Evolutionary conservation across 768 basidiomycete genomes (phyloP).

Genomic region (Kwoniella sp.): DNA sequence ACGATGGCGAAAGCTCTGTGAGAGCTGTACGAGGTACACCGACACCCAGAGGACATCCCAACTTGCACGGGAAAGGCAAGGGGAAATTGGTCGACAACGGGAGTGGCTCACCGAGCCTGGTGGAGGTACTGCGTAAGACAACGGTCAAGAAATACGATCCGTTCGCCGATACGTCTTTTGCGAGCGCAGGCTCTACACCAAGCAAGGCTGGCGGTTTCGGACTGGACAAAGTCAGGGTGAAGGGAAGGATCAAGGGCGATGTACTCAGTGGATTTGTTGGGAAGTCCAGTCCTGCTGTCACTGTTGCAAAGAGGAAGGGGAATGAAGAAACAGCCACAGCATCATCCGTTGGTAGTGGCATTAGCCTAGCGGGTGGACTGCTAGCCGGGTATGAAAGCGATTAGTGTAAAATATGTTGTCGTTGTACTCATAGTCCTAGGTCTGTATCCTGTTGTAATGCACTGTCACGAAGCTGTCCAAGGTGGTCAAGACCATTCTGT

Average conservation of each 20-base stretch:
- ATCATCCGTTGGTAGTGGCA: background rate
- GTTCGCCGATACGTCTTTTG: conserved; percentile 30
- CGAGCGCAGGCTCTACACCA: conserved; percentile 5
- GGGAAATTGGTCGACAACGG: conserved; percentile 6
- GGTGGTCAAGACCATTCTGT: background rate
- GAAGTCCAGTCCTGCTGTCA: conserved; percentile 1
- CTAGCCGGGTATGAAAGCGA: conserved; percentile 52
- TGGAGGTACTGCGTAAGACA: conserved; percentile 31
- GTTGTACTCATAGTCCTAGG: background rate
- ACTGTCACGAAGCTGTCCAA: background rate
- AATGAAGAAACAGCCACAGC: background rate
- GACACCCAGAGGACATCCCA: background rate
- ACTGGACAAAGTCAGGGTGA: conserved; percentile 14
- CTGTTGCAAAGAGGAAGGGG: conserved; percentile 3
- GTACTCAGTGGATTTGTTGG: background rate
- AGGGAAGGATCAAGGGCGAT: conserved; percentile 36
- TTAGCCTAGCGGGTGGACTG: conserved; percentile 28
- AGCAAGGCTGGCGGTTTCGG: background rate
- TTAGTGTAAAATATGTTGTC: conserved; percentile 3
- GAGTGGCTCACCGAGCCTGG: conserved; percentile 19
- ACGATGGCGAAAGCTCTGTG: conserved; percentile 5
- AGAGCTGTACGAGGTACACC: background rate
- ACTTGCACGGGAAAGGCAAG: conserved; percentile 19
- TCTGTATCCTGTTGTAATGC: no score
- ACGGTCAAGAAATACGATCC: conserved; percentile 52